A percentile compares a stretch with the other conserved stretches of the same genome.
Conservation (phyloP, 768 basidiomycete genomes). For the Macrolepiota albuminosa region DNA sequence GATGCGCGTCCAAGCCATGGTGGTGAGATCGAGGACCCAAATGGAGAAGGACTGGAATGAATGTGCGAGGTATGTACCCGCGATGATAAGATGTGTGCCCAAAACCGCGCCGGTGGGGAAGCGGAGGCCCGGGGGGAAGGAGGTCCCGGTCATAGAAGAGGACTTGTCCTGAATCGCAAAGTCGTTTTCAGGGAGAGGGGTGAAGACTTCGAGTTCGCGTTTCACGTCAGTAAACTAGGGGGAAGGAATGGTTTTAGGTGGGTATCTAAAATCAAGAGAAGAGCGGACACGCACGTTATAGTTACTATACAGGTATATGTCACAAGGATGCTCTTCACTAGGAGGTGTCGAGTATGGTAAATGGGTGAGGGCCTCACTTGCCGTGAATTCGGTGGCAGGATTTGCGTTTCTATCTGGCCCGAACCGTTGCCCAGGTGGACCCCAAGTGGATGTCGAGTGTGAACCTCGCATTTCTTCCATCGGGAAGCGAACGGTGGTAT, state of each 20-base stretch:
- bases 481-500: conserved; percentile 60
- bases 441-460: conserved; percentile 38
- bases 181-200: conserved; percentile 69
- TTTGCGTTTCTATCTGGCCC: conserved; percentile 38
- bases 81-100: conserved; percentile 88
- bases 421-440: conserved; percentile 57
- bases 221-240: conserved; percentile 88
- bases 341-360: conserved; percentile 74
- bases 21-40: conserved; percentile 86
- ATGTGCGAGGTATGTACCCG: conserved; percentile 93
- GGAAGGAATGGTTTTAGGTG: conserved; percentile 8
- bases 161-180: conserved; percentile 83
- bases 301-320: conserved; percentile 92
- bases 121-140: conserved; percentile 90
- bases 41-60: conserved; percentile 94
- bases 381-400: conserved; percentile 43
- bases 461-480: conserved; percentile 51
- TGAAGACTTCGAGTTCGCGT: conserved; percentile 90
- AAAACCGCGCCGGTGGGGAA: conserved; percentile 94
- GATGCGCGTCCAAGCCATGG: conserved; percentile 83
- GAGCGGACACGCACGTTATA: conserved; percentile 67
- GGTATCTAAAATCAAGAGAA: not conserved
- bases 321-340: conserved; percentile 71
- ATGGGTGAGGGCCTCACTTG: conserved; percentile 58
- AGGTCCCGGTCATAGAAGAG: conserved; percentile 68